Evolutionary conservation across 2,329 filamentous ascomycete genomes (phyloP), one percentile per base, ranked within the genome.

Genomic region (Microdochium bolleyi): DNA sequence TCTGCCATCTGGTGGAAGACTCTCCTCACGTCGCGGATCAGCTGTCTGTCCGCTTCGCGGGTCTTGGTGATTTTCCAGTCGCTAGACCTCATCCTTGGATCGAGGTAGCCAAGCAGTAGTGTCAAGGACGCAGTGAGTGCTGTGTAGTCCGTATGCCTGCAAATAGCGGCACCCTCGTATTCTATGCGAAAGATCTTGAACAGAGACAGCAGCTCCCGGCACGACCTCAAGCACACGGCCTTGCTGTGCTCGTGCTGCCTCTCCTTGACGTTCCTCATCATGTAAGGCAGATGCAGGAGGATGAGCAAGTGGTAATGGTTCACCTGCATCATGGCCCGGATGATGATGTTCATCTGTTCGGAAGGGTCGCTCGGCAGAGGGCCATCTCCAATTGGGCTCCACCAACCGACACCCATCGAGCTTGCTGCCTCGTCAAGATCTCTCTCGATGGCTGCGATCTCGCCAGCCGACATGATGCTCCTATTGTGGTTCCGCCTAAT

Each of bases 281-380:
- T 75, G 55, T 77, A 81, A 0, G 79, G 80, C 1, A 83, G 68
- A 54, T 83, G 79, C 0, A 82, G 69, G 9, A 78, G 69, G 32
- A 77, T 71, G 8, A 80, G 64, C 2, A 82, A 67, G 32, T 74
- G 71, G 57, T 75, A 73, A 55, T 82, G 75, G 2, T 72, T 69
- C 48, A 82, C 68, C 53, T 82, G 79, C 7, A 74, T 61, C 59
- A 77, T 72, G 7, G 75, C 57, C 4, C 68, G 66, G 4, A 62
- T 24, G n/a, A 57, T 50, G 9, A 48, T 41, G 3, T 50, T 54
- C 32, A 68, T 70, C 11, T 70, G 63, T 10, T 59, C 56, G 16
- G 65, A 5, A 53, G 14, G 66, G 52, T 2, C 63, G 56, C 24
- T 60, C 52, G n/a, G 60, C 49, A 8, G 55, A 49, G 48, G 61